A percentile compares a stretch with the other conserved stretches of the same genome.
Conservation (phyloP, 257 asterid genomes). For the Solanum pennellii region DNA sequence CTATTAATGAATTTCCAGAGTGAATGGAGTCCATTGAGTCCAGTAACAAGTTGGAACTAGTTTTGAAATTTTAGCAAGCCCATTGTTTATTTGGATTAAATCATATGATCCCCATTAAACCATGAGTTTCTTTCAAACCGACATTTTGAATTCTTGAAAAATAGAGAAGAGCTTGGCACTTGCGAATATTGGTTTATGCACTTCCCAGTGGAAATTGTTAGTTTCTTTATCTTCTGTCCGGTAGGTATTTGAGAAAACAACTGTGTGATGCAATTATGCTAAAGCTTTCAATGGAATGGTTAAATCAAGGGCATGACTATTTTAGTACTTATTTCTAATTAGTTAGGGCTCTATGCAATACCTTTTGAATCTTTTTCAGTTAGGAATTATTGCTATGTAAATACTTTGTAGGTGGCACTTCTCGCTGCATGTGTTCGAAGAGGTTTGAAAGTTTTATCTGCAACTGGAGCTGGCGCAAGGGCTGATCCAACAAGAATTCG, state of each 20-base stretch:
- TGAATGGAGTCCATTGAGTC: not conserved
- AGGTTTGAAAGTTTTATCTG: conserved; percentile 89
- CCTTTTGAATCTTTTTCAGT: not conserved
- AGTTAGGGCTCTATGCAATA: not conserved
- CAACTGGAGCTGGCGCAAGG: conserved; percentile 99
- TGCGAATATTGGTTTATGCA: not conserved
- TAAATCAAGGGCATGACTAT: not conserved
- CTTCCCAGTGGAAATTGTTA: not conserved
- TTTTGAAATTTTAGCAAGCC: not conserved
- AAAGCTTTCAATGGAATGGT: not conserved
- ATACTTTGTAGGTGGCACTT: conserved; percentile 65
- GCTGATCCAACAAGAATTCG: conserved; percentile 97
- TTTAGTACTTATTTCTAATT: not conserved
- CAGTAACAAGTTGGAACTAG: not conserved
- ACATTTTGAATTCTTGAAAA: not conserved
- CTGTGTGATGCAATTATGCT: not conserved
- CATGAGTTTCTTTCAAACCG: not conserved
- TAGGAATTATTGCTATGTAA: not conserved
- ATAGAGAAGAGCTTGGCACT: not conserved
- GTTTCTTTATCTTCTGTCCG: not conserved
- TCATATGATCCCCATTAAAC: not conserved
- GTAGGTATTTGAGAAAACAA: not conserved
- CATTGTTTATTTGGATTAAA: not conserved
- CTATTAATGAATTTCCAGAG: not conserved
- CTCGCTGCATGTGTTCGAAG: conserved; percentile 90